Conservation (phyloP, 371 early-diverging fungal genomes). For the Rhizopus arrhizus region DNA sequence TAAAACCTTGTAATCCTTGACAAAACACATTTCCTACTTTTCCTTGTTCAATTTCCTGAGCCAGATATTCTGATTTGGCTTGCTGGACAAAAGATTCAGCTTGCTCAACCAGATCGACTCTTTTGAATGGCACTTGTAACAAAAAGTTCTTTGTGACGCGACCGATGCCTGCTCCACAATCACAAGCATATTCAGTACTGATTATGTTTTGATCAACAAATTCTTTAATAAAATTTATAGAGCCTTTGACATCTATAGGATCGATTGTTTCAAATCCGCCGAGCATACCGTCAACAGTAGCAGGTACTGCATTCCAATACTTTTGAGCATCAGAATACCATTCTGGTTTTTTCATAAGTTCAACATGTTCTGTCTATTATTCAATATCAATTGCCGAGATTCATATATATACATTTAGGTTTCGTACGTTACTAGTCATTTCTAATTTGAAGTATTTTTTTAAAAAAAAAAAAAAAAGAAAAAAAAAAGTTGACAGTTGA, state of each 20-base stretch:
- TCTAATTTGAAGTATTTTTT: neutral
- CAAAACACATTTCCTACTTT: constrained; percentile 66
- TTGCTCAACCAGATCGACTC: constrained; percentile 92
- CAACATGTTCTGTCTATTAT: constrained; percentile 7
- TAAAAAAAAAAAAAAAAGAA: neutral
- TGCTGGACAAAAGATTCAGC: constrained; percentile 73
- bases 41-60: constrained; percentile 55
- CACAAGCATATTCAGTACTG: constrained; percentile 56
- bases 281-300: constrained; percentile 86
- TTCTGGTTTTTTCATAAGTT: constrained; percentile 38
- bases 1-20: constrained; percentile 82
- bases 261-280: constrained; percentile 83
- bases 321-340: constrained; percentile 89
- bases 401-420: neutral
- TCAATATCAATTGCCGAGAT: no score
- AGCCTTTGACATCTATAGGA: constrained; percentile 74
- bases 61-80: constrained; percentile 64
- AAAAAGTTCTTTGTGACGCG: constrained; percentile 89
- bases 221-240: constrained; percentile 67
- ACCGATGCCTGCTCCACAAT: constrained; percentile 96
- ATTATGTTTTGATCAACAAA: constrained; percentile 48
- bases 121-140: constrained; percentile 66
- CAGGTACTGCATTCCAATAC: constrained; percentile 79
- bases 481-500: neutral
- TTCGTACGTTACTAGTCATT: neutral